These are phyloP conservation scores for Yamadazyma laniorum DNA, from an alignment of 805 yeast genomes.

Conservation along the genomic window DNA sequence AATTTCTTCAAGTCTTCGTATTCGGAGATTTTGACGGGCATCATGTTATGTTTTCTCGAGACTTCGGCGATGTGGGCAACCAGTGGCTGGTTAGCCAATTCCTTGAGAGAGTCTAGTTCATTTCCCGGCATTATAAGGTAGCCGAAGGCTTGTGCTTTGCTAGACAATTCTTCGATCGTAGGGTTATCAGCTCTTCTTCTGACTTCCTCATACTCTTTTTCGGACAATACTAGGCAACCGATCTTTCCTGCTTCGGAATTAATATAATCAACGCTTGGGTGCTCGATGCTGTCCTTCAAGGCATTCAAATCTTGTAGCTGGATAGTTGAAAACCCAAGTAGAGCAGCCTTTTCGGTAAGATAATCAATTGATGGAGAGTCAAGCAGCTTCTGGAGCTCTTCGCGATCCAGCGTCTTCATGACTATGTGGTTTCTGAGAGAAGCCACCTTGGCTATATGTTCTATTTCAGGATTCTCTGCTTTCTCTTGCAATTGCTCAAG, in stretches of 20 bases:
- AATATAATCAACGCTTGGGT: constrained; percentile 13
- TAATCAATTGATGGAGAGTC: constrained; percentile 20
- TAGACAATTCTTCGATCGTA: constrained; percentile 8
- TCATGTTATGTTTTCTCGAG: constrained; percentile 4
- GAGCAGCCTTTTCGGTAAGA: constrained; percentile 16
- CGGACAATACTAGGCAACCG: constrained; percentile 4
- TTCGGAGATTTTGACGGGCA: constrained; percentile 10
- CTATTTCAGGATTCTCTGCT: constrained; percentile 24
- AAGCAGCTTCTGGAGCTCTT: constrained; percentile 12
- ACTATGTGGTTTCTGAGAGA: constrained; percentile 16
- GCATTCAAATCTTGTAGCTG: constrained; percentile 12
- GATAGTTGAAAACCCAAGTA: constrained; percentile 6
- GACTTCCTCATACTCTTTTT: constrained; percentile 1
- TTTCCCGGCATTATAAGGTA: constrained; percentile 16
- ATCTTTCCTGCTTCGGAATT: constrained; percentile 3
- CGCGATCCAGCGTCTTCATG: constrained; percentile 18
- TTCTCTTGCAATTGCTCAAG: constrained; percentile 12
- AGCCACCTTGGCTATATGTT: constrained; percentile 22
- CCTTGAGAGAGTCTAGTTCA: constrained; percentile 14
- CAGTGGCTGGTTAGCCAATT: constrained; percentile 8
- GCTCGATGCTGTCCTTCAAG: constrained; percentile 2
- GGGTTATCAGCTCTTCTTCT: constrained; percentile 7
- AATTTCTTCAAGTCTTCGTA: constrained; percentile 17
- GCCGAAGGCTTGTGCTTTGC: constrained; percentile 12
- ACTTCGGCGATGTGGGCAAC: constrained; percentile 8